Base-by-base conservation (phyloP, 768 basidiomycete species). In the Macrolepiota albuminosa region DNA sequence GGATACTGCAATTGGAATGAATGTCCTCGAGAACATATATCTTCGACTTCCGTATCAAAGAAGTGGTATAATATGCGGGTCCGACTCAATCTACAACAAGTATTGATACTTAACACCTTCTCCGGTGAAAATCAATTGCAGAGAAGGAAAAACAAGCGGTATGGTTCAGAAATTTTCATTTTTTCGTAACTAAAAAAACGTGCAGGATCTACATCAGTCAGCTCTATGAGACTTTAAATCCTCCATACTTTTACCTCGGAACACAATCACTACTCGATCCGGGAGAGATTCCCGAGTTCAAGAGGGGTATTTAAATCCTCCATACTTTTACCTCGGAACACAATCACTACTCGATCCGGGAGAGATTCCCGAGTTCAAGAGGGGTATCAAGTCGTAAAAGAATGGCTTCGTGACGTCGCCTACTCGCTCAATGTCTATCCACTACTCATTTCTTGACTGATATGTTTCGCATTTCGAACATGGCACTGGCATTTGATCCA, bases 181-280 rank as follows among this genome's bases (percentile, higher is more conserved):
- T 37, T 39, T 24, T 33, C 10, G 6, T 54, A 40, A 56, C 29
- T 54, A 51, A 18, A 26, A 53, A 29, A 31, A 57, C 3, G 9
- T 39, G 7, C 59, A 84, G 83, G 51, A 70, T 69, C 47, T 84
- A 81, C 79, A 69, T 85, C 8, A 64, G 62, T 4, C 73, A 70
- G 31, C 68, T 87, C 0, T 80, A 84, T 56, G 78, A 82, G 21
- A 74, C 78, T 1, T 53, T 87, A 6, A 74, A 78, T 60, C 86
- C 87, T 3, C 67, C 79, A 0, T 73, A 68, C 51, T 70, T 79
- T 57, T 57, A 67, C n/a, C 71, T 84, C 47, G 87, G 86, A 5
- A 76, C 79, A 0, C 56, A 67, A 0, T 67, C 75, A 0, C 62
- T 70, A 48, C 67, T 84, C 0, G 69, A 77, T 37, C 56, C 71